Percentiles rank a stretch among this genome's conserved stretches.
Evolutionary conservation across 345 rosid species (phyloP).

Genomic region (Hibiscus tridactylites): DNA sequence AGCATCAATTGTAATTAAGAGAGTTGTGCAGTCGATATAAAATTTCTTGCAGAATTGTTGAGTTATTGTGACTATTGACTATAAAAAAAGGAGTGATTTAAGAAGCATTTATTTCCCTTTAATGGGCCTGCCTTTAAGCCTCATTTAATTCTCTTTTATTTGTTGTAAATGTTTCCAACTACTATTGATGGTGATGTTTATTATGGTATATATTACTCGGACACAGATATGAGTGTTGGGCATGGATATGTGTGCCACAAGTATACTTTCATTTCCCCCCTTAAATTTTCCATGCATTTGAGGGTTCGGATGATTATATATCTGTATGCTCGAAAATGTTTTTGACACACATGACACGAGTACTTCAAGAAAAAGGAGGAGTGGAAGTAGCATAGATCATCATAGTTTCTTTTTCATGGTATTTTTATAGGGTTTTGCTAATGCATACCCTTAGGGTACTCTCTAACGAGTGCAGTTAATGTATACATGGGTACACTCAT

Average conservation of each 20-base stretch:
- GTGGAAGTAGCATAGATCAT: neutral
- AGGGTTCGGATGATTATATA: neutral
- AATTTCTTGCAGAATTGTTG: neutral
- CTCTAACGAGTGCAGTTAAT: neutral
- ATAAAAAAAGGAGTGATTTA: neutral
- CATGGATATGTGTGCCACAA: neutral
- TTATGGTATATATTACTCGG: neutral
- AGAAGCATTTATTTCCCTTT: slow-evolving; percentile 6
- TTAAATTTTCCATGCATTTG: neutral
- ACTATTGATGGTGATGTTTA: neutral
- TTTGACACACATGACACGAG: neutral
- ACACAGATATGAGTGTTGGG: too few species aligned
- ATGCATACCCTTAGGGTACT: neutral
- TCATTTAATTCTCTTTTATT: neutral
- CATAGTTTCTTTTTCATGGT: neutral
- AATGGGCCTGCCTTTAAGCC: neutral
- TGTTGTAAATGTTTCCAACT: neutral
- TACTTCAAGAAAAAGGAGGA: neutral
- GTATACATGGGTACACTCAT: neutral
- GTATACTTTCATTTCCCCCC: neutral
- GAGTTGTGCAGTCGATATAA: neutral
- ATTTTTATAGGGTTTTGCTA: neutral
- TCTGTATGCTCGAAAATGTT: neutral
- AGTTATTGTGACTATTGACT: neutral
- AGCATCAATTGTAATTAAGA: slow-evolving; percentile 1